phyloP scores from a whole-genome alignment of 2,329 filamentous ascomycete species.

The Pseudogymnoascus sp. region DNA sequence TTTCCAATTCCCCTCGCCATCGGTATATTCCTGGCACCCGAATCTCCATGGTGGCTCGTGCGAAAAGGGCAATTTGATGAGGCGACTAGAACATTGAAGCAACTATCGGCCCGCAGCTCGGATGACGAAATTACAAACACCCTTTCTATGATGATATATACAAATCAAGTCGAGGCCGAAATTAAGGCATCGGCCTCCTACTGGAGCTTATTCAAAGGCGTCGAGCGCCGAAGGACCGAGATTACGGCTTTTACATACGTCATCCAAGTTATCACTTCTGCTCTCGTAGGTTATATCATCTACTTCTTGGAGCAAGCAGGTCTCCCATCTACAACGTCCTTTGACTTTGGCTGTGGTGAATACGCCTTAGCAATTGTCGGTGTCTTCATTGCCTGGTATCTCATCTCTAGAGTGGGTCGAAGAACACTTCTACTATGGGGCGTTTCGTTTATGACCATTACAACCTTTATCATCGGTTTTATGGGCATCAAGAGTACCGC shows the following conservation, averaged over 20 bases:
- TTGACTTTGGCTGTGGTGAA: slow-evolving; percentile 43
- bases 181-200: slow-evolving; percentile 67
- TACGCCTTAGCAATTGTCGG: slow-evolving; percentile 31
- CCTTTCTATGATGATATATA: slow-evolving; percentile 47
- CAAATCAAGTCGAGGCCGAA: slow-evolving; percentile 45
- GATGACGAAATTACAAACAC: slow-evolving; percentile 46
- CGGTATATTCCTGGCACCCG: slow-evolving; percentile 37
- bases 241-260: slow-evolving; percentile 59
- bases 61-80: slow-evolving; percentile 36
- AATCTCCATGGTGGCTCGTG: slow-evolving; percentile 43
- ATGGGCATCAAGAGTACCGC: slow-evolving; percentile 49
- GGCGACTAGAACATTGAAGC: slow-evolving; percentile 28
- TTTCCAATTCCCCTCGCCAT: slow-evolving; percentile 39
- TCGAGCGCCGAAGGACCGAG: slow-evolving; percentile 70
- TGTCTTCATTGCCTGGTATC: not conserved
- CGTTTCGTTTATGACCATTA: not conserved
- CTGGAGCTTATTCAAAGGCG: slow-evolving; percentile 74
- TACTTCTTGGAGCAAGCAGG: slow-evolving; percentile 51
- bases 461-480: slow-evolving; percentile 4
- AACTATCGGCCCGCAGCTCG: slow-evolving; percentile 14
- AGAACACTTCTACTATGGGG: not conserved
- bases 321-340: slow-evolving; percentile 38
- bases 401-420: not conserved
- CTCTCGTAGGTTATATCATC: slow-evolving; percentile 54
- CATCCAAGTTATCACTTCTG: slow-evolving; percentile 54